phyloP scores from a whole-genome alignment of 805 yeast genomes.

The Cyberlindnera bimundalis region DNA sequence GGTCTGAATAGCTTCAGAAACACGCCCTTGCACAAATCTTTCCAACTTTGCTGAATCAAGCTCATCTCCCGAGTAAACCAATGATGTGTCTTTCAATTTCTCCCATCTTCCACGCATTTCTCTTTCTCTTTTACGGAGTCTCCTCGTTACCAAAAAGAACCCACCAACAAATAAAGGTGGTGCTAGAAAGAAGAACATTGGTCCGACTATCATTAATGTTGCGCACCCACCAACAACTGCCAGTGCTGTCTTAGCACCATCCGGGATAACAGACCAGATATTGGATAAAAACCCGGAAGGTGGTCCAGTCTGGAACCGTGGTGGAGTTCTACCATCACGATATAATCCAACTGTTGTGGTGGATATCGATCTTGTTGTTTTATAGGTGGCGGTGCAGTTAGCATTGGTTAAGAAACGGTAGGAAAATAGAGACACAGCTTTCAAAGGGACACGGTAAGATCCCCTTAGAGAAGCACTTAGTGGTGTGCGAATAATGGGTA shows the following conservation, averaged over 20 bases:
- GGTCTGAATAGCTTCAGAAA: conserved; percentile 18
- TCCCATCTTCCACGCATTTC: conserved; percentile 20
- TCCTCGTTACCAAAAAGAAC: conserved; percentile 12
- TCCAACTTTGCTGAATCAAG: conserved; percentile 15
- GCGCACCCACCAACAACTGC: conserved; percentile 15
- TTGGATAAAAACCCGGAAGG: conserved; percentile 3
- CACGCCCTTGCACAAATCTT: conserved; percentile 15
- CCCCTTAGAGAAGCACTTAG: neutral
- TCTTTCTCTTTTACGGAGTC: conserved; percentile 8
- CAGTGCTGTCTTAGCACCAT: conserved; percentile 11
- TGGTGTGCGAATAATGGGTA: too few species aligned
- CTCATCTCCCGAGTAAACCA: conserved; percentile 18
- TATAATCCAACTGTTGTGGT: neutral
- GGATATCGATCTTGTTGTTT: neutral
- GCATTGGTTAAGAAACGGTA: too few species aligned
- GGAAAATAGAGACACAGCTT: neutral
- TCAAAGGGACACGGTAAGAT: too few species aligned
- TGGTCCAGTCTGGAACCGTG: conserved; percentile 5
- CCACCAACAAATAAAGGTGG: conserved; percentile 27
- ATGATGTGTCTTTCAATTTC: conserved; percentile 12
- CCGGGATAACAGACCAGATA: conserved; percentile 9
- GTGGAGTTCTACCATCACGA: neutral
- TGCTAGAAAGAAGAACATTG: conserved; percentile 22
- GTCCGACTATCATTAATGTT: conserved; percentile 17
- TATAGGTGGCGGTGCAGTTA: neutral